A percentile compares a stretch with the other conserved stretches of the same genome.
phyloP scores from a whole-genome alignment of 805 yeast genomes.

The Groenewaldozyma salmanticensis region DNA sequence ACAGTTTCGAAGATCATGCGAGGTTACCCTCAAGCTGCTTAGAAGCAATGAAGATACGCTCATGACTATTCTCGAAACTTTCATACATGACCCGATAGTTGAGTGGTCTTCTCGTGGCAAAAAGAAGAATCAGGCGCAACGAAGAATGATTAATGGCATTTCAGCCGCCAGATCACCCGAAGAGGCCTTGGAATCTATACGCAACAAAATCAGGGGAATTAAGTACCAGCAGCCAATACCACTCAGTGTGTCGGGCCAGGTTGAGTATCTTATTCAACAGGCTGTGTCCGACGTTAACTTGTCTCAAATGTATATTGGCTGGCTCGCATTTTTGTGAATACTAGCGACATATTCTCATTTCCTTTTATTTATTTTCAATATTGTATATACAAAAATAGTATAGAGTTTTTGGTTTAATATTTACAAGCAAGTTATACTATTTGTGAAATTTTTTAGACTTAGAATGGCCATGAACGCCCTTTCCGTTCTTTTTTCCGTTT shows the following conservation, averaged over 20 bases:
- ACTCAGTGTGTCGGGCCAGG: constrained; percentile 86
- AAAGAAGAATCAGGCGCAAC: constrained; percentile 22
- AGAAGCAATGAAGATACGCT: constrained; percentile 73
- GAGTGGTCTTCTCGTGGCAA: constrained; percentile 48
- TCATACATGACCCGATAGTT: constrained; percentile 83
- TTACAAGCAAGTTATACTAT: too few relatives aligned
- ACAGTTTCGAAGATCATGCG: constrained; percentile 73
- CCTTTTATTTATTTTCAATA: background rate
- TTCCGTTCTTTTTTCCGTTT: constrained; percentile 32
- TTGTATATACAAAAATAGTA: background rate
- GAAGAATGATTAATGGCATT: constrained; percentile 14
- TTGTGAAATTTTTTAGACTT: too few relatives aligned
- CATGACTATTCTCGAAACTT: constrained; percentile 86
- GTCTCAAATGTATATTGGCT: constrained; percentile 86
- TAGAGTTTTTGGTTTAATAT: background rate
- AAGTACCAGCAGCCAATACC: constrained; percentile 75
- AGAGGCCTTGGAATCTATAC: constrained; percentile 57
- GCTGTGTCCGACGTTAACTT: constrained; percentile 66
- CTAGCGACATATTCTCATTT: too few relatives aligned
- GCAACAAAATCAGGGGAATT: constrained; percentile 78
- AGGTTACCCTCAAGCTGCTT: constrained; percentile 64
- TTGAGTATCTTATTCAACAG: constrained; percentile 75
- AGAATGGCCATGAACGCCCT: too few relatives aligned
- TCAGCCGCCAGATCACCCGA: constrained; percentile 37
- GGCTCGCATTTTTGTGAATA: constrained; percentile 71